A percentile compares a stretch with the other conserved stretches of the same genome.
These are phyloP conservation scores for Trichoderma erinaceum DNA, from an alignment of 495 filamentous ascomycete genomes.

Conservation along the genomic window DNA sequence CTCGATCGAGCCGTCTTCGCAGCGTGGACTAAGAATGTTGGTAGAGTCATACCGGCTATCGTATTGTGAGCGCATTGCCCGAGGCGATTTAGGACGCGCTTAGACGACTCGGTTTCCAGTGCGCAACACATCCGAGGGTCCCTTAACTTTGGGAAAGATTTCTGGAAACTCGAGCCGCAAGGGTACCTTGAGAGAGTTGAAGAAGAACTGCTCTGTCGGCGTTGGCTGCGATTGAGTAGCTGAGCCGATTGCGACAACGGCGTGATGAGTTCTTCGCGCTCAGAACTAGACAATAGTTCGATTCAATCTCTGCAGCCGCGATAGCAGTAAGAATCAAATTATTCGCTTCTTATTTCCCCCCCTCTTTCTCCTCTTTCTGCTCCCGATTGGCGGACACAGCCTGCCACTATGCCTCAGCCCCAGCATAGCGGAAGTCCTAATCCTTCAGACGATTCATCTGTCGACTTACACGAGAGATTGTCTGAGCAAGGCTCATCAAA, in stretches of 20 bases:
- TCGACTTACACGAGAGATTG: background rate
- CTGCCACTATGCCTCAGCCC: background rate
- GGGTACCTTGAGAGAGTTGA: no score
- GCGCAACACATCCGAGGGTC: no score
- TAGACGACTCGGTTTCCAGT: no score
- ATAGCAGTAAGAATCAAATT: background rate
- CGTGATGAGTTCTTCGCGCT: constrained; percentile 3
- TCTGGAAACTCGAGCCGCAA: no score
- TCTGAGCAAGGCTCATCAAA: background rate
- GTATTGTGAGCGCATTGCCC: no score
- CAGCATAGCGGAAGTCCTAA: background rate
- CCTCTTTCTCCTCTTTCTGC: background rate
- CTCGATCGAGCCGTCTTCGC: background rate
- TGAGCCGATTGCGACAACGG: constrained; percentile 1
- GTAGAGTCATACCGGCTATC: background rate
- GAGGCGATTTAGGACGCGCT: no score
- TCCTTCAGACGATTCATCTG: background rate
- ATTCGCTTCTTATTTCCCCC: background rate
- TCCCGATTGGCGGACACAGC: background rate
- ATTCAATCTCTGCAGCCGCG: background rate
- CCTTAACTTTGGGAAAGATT: no score
- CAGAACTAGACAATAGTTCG: background rate
- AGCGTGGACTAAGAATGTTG: background rate
- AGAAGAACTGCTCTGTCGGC: no score
- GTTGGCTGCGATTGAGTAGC: background rate